Percentiles rank a stretch among this genome's conserved stretches.
Evolutionary conservation across 768 basidiomycete genomes (phyloP).

Genomic region (Cytidiella melzeri): DNA sequence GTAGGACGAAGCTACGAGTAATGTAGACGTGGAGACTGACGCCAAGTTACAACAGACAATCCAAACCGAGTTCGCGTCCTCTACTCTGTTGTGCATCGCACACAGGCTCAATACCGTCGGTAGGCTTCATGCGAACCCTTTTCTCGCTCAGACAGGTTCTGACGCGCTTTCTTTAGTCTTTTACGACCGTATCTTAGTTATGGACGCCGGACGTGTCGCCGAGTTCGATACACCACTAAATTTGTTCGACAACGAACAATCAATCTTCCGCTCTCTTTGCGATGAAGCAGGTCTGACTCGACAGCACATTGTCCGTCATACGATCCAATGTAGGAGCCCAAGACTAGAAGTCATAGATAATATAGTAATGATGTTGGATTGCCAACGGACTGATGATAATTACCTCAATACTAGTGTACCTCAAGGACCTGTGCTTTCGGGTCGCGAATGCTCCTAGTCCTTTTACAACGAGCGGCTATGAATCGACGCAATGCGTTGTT

Average conservation of each 20-base stretch:
- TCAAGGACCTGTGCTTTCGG: too few relatives aligned
- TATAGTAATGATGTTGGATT: too few relatives aligned
- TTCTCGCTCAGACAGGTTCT: not conserved
- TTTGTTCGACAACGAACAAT: slow-evolving; percentile 53
- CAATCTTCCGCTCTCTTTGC: slow-evolving; percentile 67
- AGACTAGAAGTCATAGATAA: too few relatives aligned
- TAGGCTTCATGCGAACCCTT: slow-evolving; percentile 15
- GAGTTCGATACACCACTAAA: slow-evolving; percentile 72
- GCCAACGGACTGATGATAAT: not conserved
- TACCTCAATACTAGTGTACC: too few relatives aligned
- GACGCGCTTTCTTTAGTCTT: slow-evolving; percentile 40
- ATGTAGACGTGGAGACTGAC: slow-evolving; percentile 83
- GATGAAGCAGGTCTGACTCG: slow-evolving; percentile 54
- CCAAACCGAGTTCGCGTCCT: slow-evolving; percentile 73
- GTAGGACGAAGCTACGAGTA: slow-evolving; percentile 75
- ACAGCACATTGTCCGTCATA: slow-evolving; percentile 51
- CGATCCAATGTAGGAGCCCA: slow-evolving; percentile 20
- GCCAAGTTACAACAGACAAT: slow-evolving; percentile 87
- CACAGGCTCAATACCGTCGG: slow-evolving; percentile 66
- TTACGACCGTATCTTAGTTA: slow-evolving; percentile 66
- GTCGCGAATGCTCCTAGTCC: too few relatives aligned
- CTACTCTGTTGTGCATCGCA: slow-evolving; percentile 64
- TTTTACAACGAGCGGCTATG: too few relatives aligned
- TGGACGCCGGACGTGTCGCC: slow-evolving; percentile 61
- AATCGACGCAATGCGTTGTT: too few relatives aligned